Conservation (phyloP, 805 yeast species). For the Pichia paraexigua region DNA sequence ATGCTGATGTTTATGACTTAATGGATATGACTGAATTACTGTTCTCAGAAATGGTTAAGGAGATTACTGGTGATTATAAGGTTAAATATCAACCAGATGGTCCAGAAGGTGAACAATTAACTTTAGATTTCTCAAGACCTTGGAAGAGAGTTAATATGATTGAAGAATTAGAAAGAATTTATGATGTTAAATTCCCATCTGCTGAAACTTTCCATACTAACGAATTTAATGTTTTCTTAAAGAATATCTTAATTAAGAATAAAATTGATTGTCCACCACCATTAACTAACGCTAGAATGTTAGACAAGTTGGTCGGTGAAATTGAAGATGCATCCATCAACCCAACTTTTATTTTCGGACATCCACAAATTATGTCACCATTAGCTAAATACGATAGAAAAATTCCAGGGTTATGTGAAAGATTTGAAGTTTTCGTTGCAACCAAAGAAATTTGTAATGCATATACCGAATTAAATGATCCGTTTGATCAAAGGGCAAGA, state of each 20-base stretch:
- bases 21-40: conserved; percentile 91
- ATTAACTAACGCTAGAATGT: conserved; percentile 96
- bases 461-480: conserved; percentile 97
- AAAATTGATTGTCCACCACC: conserved; percentile 84
- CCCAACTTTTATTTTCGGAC: conserved; percentile 97
- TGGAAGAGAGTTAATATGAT: conserved; percentile 99
- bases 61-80: conserved; percentile 83
- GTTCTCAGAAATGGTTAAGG: conserved; percentile 96
- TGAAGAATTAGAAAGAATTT: conserved; percentile 83
- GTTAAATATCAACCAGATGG: conserved; percentile 91
- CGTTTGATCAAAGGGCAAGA: conserved; percentile 95
- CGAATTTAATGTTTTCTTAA: conserved; percentile 88
- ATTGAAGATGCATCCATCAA: conserved; percentile 89
- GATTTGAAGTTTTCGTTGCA: conserved; percentile 97
- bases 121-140: conserved; percentile 87
- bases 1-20: conserved; percentile 92
- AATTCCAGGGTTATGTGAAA: conserved; percentile 91
- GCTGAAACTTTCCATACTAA: conserved; percentile 92
- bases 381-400: conserved; percentile 93
- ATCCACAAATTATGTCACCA: conserved; percentile 99
- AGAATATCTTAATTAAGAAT: conserved; percentile 66
- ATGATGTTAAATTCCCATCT: conserved; percentile 85
- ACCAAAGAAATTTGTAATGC: conserved; percentile 98
- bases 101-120: conserved; percentile 70
- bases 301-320: conserved; percentile 96